Conservation (phyloP, 768 basidiomycete species). For the Mycena capillaripes region DNA sequence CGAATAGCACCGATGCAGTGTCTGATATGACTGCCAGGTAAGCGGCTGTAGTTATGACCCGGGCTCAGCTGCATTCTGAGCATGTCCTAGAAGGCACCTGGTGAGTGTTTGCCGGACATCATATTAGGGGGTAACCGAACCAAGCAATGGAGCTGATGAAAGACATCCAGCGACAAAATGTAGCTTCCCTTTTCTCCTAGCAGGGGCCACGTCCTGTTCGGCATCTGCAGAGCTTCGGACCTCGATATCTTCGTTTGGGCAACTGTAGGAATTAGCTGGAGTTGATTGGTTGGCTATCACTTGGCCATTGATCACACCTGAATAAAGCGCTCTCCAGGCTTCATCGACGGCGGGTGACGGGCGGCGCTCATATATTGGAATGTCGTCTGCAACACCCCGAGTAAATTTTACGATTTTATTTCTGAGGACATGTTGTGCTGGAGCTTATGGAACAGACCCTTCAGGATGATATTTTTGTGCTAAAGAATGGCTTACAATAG, state of each 20-base stretch:
- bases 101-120: too few relatives aligned
- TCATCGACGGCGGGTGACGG: slow-evolving; percentile 37
- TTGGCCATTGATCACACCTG: slow-evolving; percentile 21
- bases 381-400: slow-evolving; percentile 36
- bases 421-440: slow-evolving; percentile 37
- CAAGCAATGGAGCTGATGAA: slow-evolving; percentile 40
- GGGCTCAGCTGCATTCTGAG: slow-evolving; percentile 37
- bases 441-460: slow-evolving; percentile 30
- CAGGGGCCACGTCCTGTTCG: slow-evolving; percentile 42
- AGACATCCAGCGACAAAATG: slow-evolving; percentile 37
- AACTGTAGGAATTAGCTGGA: not conserved
- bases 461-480: not conserved
- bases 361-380: slow-evolving; percentile 22
- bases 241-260: slow-evolving; percentile 35
- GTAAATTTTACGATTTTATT: slow-evolving; percentile 39
- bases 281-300: too few relatives aligned
- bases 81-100: too few relatives aligned
- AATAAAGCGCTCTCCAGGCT: slow-evolving; percentile 43
- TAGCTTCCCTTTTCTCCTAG: slow-evolving; percentile 43
- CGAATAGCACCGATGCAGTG: slow-evolving; percentile 45
- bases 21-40: not conserved
- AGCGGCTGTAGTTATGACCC: slow-evolving; percentile 38
- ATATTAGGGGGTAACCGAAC: too few relatives aligned
- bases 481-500: slow-evolving; percentile 1
- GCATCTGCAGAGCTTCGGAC: slow-evolving; percentile 38